A percentile compares a stretch with the other conserved stretches of the same genome.
Evolutionary conservation across 192 early-diverging fungal species (phyloP).

Genomic region (Pilobolus umbonatus): DNA sequence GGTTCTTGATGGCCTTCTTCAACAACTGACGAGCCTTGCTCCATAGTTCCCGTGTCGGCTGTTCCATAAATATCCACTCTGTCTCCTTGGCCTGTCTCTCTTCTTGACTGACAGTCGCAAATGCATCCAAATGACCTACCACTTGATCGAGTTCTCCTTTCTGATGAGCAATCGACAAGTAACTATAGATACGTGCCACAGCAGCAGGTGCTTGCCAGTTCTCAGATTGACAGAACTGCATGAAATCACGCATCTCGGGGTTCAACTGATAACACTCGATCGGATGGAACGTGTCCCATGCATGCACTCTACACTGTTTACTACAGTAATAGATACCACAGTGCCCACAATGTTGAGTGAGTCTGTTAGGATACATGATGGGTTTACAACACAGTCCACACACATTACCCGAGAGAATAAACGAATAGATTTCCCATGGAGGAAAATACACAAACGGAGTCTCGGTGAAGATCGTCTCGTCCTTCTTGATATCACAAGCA

Average conservation of each 20-base stretch:
- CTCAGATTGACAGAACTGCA: conserved; percentile 39
- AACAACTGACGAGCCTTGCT: conserved; percentile 36
- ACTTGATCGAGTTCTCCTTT: conserved; percentile 38
- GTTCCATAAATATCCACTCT: conserved; percentile 53
- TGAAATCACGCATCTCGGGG: conserved; percentile 35
- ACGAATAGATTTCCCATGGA: conserved; percentile 49
- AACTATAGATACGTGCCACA: conserved; percentile 41
- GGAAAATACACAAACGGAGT: conserved; percentile 56
- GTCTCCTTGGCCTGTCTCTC: conserved; percentile 53
- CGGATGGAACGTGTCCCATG: conserved; percentile 45
- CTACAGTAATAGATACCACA: conserved; percentile 45
- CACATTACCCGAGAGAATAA: conserved; percentile 37
- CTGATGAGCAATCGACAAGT: conserved; percentile 44
- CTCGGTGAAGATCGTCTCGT: conserved; percentile 47
- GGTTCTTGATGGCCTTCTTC: conserved; percentile 41
- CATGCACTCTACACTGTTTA: conserved; percentile 38
- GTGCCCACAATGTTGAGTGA: conserved; percentile 35
- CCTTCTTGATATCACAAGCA: conserved; percentile 43
- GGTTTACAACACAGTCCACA: conserved; percentile 53
- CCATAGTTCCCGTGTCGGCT: conserved; percentile 38
- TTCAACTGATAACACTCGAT: conserved; percentile 43
- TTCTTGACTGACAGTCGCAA: conserved; percentile 51
- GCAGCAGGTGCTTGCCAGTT: conserved; percentile 47
- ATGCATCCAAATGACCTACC: conserved; percentile 44
- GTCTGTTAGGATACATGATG: conserved; percentile 30